Evolutionary conservation across 108 stramenopile genomes (phyloP).

Genomic region (Bacterosira constricta): DNA sequence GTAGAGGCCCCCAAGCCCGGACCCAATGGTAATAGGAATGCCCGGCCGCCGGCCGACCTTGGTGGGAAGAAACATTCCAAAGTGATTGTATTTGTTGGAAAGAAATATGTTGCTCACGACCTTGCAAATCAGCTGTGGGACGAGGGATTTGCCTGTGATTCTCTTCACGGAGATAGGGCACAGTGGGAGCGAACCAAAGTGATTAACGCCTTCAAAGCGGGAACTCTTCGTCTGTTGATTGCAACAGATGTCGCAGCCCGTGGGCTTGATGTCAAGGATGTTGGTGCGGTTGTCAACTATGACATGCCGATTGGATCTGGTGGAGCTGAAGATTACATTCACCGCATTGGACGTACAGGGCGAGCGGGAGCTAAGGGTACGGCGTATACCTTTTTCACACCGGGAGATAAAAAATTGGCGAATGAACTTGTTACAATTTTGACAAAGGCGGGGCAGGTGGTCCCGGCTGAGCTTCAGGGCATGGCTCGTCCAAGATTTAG

Average conservation of each 20-base stretch:
- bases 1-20: slow-evolving; percentile 42
- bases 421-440: slow-evolving; percentile 83
- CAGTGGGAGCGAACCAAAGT: slow-evolving; percentile 97
- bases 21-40: slow-evolving; percentile 4
- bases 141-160: slow-evolving; percentile 92
- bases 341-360: slow-evolving; percentile 95
- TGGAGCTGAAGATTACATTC: slow-evolving; percentile 92
- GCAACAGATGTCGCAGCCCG: slow-evolving; percentile 99
- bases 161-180: slow-evolving; percentile 96
- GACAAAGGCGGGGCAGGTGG: slow-evolving; percentile 79
- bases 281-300: slow-evolving; percentile 96
- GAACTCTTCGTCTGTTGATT: slow-evolving; percentile 90
- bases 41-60: slow-evolving; percentile 43
- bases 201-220: slow-evolving; percentile 92
- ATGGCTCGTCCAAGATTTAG: slow-evolving; percentile 72
- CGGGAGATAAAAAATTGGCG: slow-evolving; percentile 81
- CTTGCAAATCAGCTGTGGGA: slow-evolving; percentile 91
- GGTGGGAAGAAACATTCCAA: slow-evolving; percentile 84
- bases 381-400: slow-evolving; percentile 92
- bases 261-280: slow-evolving; percentile 98
- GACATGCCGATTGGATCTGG: slow-evolving; percentile 93
- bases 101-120: slow-evolving; percentile 86
- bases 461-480: slow-evolving; percentile 76
- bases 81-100: slow-evolving; percentile 89
- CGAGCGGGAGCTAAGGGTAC: slow-evolving; percentile 93